A percentile compares a stretch with the other conserved stretches of the same genome.
phyloP scores from a whole-genome alignment of 352 stramenopile species.

The Phytophthora uliginosa region DNA sequence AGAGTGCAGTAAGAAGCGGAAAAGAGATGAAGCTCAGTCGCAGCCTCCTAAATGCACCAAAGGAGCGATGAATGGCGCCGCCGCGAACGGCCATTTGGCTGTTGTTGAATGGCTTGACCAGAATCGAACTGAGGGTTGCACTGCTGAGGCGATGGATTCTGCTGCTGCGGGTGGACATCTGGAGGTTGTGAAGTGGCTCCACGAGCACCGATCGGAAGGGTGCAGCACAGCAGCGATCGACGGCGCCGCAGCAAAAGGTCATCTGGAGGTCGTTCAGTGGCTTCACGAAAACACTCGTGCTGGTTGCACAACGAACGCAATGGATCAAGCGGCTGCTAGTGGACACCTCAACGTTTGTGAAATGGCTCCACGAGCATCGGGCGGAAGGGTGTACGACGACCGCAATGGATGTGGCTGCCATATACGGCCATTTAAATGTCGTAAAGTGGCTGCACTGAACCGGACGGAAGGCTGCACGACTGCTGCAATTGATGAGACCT shows the following conservation, averaged over 20 bases:
- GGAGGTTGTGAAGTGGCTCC: neutral
- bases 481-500: neutral
- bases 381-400: neutral
- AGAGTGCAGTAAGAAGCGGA: neutral
- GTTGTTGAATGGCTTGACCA: neutral
- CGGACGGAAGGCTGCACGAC: neutral
- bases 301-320: neutral
- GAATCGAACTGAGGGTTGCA: neutral
- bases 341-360: neutral
- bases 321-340: neutral
- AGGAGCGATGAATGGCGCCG: neutral
- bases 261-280: neutral
- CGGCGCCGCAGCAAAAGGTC: neutral
- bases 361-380: neutral
- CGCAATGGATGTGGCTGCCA: neutral
- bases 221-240: neutral
- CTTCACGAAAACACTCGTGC: neutral
- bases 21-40: neutral
- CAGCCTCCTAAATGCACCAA: neutral
- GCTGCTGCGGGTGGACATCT: neutral
- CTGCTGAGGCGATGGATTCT: neutral
- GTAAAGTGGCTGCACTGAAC: neutral
- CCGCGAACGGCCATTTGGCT: neutral
- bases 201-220: neutral
- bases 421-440: neutral